Evolutionary conservation across 2,329 filamentous ascomycete genomes (phyloP), one percentile per base, ranked within the genome.

Genomic region (Bretziella fagacearum): DNA sequence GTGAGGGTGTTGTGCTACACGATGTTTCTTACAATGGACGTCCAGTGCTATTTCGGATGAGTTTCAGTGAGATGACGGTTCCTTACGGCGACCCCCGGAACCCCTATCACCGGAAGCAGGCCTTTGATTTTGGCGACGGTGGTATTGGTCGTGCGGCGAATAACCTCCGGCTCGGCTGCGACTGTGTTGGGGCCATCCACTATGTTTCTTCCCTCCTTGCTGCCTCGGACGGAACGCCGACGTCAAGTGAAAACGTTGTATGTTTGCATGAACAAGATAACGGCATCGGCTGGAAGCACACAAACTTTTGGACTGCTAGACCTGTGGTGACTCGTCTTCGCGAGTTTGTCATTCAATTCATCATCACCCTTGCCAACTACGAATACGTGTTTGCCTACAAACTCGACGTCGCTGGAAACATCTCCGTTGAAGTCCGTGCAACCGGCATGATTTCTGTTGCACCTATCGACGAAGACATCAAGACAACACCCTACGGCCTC

Each of bases 221-320:
- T 0, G 65, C 66, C 0, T 59, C 69, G 0, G 64, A 73, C 25
- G 79, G 79, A 0, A 65, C 67, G 1, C 65, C 73, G 0, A 62
- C 61, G 13, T 58, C 65, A 2, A 64, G 69, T 8, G 70, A 70
- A 40, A 75, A 77, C 44, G 76, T 76, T 1, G 63, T 82, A 32
- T 84, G 79, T 52, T 63, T 82, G 2, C 79, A 84, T 55, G 79
- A 84, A 59, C 71, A 81, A 55, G 80, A 84, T 56, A 72, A 74
- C 52, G 80, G 79, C 2, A 78, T 84, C 41, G 66, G 71, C 18
- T 82, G 77, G 77, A 83, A 83, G 57, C 79, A 83, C 61, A 71
- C 77, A 18, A 80, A 83, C 60, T 78, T 68, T 60, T 67, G 78
- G n/a, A 82, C 76, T 0, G 65, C 67, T 7, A 65, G 72, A 7